Percentiles rank a stretch among this genome's conserved stretches.
Evolutionary conservation across 305 asterid species (phyloP).

Genomic region (Ilex paraguariensis): DNA sequence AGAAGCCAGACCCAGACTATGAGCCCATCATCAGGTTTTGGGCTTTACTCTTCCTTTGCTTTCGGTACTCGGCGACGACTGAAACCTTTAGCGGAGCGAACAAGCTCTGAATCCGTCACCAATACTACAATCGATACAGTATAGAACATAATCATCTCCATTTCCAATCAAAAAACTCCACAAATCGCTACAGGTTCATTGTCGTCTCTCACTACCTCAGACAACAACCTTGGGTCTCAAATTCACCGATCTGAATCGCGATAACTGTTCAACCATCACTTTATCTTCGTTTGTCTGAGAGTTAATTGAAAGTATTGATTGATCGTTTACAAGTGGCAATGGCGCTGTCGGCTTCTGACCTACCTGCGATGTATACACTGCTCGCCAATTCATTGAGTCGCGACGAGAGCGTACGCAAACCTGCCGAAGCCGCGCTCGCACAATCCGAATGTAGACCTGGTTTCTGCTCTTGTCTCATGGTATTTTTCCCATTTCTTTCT

Average conservation of each 20-base stretch:
- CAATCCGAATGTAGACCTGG: slow-evolving; percentile 85
- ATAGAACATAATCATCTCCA: not conserved
- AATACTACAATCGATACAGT: not conserved
- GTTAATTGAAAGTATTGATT: not conserved
- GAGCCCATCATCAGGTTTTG: too few relatives aligned
- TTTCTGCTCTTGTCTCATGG: slow-evolving; percentile 94
- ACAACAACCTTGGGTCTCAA: not conserved
- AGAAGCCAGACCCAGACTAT: too few relatives aligned
- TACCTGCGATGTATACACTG: slow-evolving; percentile 74
- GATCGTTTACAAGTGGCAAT: slow-evolving; percentile 17
- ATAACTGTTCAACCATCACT: too few relatives aligned
- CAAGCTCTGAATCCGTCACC: not conserved
- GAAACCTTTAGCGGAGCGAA: too few relatives aligned
- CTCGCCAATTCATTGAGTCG: slow-evolving; percentile 73
- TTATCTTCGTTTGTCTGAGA: not conserved
- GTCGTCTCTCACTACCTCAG: not conserved
- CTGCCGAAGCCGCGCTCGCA: slow-evolving; percentile 80
- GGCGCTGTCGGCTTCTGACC: slow-evolving; percentile 88
- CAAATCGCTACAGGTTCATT: not conserved
- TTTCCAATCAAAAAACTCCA: not conserved
- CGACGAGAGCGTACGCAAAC: slow-evolving; percentile 69
- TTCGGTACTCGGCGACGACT: too few relatives aligned
- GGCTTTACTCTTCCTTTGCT: not conserved
- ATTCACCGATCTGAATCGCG: not conserved
- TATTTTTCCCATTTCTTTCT: slow-evolving; percentile 20